phyloP scores from a whole-genome alignment of 306 rosid genomes.

The Trifolium subterraneum region DNA sequence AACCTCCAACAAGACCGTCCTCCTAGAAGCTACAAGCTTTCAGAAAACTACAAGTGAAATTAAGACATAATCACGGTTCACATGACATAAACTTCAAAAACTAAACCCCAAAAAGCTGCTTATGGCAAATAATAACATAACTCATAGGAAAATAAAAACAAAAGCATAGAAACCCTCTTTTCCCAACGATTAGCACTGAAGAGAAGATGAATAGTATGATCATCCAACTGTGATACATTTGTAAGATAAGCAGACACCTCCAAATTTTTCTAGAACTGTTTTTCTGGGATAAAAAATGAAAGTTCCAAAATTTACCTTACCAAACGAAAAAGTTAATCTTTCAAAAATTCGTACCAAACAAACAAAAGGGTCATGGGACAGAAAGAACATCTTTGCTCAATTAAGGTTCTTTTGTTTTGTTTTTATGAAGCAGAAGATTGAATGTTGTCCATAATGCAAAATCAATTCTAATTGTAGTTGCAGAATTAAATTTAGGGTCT shows the following conservation, averaged over 20 bases:
- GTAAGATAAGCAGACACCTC: conserved; percentile 84
- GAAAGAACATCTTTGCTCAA: too few relatives aligned
- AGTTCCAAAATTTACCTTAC: too few relatives aligned
- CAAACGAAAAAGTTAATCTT: too few relatives aligned
- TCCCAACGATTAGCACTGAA: conserved; percentile 99
- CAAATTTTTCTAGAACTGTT: too few relatives aligned
- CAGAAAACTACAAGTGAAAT: conserved; percentile 3
- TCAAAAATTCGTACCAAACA: too few relatives aligned
- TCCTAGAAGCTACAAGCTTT: not conserved
- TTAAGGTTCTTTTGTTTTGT: too few relatives aligned
- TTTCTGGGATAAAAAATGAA: too few relatives aligned
- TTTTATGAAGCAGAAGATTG: too few relatives aligned
- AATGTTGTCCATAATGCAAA: too few relatives aligned
- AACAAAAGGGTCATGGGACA: too few relatives aligned
- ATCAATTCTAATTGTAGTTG: too few relatives aligned
- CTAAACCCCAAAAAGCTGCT: conserved; percentile 12
- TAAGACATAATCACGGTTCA: not conserved
- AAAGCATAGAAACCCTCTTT: conserved; percentile 64
- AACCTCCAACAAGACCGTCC: not conserved
- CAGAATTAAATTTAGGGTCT: too few relatives aligned
- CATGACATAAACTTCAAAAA: not conserved
- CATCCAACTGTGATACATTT: conserved; percentile 82
- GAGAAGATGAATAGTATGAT: conserved; percentile 84
- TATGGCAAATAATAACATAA: conserved; percentile 4
- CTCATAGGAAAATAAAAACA: not conserved